Base-by-base conservation (phyloP, 2,329 filamentous ascomycete species). In the Aspergillus aculeatus region DNA sequence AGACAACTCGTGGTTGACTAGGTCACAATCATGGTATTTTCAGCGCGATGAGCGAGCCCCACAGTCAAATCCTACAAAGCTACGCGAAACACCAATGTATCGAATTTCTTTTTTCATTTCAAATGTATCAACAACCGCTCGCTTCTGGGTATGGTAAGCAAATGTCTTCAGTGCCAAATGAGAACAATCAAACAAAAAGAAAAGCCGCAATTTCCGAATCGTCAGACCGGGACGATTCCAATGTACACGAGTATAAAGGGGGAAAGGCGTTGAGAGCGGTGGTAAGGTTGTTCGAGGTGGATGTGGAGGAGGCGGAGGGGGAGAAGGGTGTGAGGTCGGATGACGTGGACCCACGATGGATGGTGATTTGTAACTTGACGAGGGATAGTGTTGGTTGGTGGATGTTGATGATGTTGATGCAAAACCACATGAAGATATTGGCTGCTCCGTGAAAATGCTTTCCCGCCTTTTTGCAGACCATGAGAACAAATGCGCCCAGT, bases 401-500 rank as follows among this genome's bases (percentile, higher is more conserved):
- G 32, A 54, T 52, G 47, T 66, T 59, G 58, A 62, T 50, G 38
- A 58, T 59, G 55, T 54, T 56, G 56, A 35, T 35, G 32, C 11
- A 35, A 58, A 65, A 60, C 66, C 54, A 57, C 53, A 58, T 50
- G 54, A 54, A 57, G 50, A 35, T 35, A 67, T 66, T 66, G 69
- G 68, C 68, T 71, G 68, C 68, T 72, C 71, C 68, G 62, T 63
- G 60, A 69, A 68, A 66, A 71, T 71, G 69, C 67, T 35, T 69
- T 72, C 67, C 66, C 69, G 63, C 66, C 64, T 68, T 71, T 66
- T 67, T 68, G 66, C 64, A 68, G 68, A 67, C 69, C 65, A 64
- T 69, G 64, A 73, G 69, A 67, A 68, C 68, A 74, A 69, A 73
- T 72, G 68, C 68, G 67, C 72, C 69, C 66, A 69, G 63, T 69